phyloP scores from a whole-genome alignment of 768 basidiomycete genomes.

The Xerocomellus dryophilus region DNA sequence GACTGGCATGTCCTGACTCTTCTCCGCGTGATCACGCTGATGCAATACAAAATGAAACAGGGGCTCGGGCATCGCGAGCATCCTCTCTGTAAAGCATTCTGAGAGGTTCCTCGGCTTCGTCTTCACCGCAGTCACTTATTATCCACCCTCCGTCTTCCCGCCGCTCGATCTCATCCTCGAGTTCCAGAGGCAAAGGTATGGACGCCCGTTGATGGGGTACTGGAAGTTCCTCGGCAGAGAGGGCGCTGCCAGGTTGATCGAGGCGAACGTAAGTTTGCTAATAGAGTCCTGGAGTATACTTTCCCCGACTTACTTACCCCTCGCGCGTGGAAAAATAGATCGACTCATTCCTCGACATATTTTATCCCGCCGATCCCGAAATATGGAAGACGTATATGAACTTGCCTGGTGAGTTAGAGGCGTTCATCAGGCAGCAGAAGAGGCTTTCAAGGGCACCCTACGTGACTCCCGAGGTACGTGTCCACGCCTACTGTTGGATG shows the following conservation, averaged over 20 bases:
- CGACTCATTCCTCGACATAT: constrained; percentile 38
- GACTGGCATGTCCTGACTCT: constrained; percentile 33
- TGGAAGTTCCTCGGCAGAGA: constrained; percentile 38
- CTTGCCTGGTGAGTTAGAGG: constrained; percentile 34
- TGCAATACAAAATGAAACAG: constrained; percentile 18
- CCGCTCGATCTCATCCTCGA: constrained; percentile 29
- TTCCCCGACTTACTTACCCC: neutral
- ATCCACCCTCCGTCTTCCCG: constrained; percentile 24
- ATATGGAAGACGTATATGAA: constrained; percentile 37
- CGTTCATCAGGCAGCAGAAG: constrained; percentile 25
- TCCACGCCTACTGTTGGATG: neutral
- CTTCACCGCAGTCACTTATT: constrained; percentile 37
- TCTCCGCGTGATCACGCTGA: neutral
- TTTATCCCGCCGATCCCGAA: constrained; percentile 35
- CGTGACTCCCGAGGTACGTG: constrained; percentile 32
- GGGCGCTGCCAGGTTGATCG: constrained; percentile 32
- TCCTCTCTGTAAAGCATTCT: constrained; percentile 37
- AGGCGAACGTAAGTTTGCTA: constrained; percentile 31
- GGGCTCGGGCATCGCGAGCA: constrained; percentile 35
- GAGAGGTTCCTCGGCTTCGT: constrained; percentile 41
- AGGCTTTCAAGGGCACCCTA: constrained; percentile 29
- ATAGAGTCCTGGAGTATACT: no score
- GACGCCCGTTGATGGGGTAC: constrained; percentile 42
- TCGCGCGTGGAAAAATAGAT: constrained; percentile 20
- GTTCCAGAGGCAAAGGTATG: constrained; percentile 26